These are phyloP conservation scores for Candida oleophila DNA, from an alignment of 805 yeast species.

Conservation along the genomic window DNA sequence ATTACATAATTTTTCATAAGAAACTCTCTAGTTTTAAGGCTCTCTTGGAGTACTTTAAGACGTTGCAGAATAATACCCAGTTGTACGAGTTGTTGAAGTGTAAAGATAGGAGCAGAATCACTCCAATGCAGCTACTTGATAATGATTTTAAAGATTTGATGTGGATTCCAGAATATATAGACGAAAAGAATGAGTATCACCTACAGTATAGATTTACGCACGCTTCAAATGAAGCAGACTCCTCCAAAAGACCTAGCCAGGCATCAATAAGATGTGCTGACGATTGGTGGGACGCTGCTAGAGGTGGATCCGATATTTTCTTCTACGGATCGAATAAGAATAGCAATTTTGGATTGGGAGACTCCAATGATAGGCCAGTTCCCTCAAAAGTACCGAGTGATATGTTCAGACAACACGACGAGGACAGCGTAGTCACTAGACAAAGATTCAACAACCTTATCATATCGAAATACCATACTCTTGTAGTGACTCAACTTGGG, in stretches of 20 bases:
- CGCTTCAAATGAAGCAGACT: not conserved
- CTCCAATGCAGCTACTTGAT: constrained; percentile 69
- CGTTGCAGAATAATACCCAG: constrained; percentile 22
- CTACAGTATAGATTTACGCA: constrained; percentile 19
- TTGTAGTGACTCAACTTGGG: constrained; percentile 55
- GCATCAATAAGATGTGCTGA: constrained; percentile 11
- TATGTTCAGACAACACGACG: not conserved
- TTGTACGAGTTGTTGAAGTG: constrained; percentile 43
- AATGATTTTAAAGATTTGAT: constrained; percentile 44
- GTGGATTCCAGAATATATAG: constrained; percentile 43
- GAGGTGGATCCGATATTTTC: constrained; percentile 60
- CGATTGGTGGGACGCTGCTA: constrained; percentile 41
- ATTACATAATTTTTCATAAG: constrained; percentile 61
- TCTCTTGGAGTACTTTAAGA: constrained; percentile 25
- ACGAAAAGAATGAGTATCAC: constrained; percentile 29
- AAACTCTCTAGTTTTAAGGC: constrained; percentile 53
- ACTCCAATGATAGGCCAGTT: constrained; percentile 44
- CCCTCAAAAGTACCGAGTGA: constrained; percentile 40
- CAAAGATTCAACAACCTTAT: constrained; percentile 49
- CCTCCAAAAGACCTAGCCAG: constrained; percentile 1
- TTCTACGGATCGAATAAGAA: constrained; percentile 65
- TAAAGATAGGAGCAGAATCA: constrained; percentile 68
- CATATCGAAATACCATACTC: constrained; percentile 66
- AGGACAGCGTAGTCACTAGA: too few relatives aligned
- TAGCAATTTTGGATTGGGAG: constrained; percentile 66